phyloP scores from a whole-genome alignment of 2,329 filamentous ascomycete genomes.

The Epichloe festucae region DNA sequence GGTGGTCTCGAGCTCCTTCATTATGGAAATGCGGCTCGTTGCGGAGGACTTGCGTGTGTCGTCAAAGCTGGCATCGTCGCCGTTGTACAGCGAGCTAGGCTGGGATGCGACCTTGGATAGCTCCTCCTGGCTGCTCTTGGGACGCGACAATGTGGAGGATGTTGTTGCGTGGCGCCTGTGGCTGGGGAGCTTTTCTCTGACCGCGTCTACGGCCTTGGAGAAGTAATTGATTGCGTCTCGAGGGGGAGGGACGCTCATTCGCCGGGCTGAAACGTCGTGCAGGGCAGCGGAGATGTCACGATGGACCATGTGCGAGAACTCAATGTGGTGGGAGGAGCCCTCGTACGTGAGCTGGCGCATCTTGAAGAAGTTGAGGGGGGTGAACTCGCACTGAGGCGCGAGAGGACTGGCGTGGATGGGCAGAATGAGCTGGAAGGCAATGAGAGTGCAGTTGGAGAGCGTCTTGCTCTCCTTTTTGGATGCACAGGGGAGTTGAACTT shows the following conservation, averaged over 20 bases:
- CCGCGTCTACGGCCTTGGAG: neutral
- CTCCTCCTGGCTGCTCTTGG: conserved; percentile 7
- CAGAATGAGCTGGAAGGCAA: conserved; percentile 48
- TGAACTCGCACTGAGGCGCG: conserved; percentile 41
- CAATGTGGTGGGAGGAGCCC: conserved; percentile 32
- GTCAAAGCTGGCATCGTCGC: conserved; percentile 7
- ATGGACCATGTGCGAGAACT: conserved; percentile 47
- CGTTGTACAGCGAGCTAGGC: conserved; percentile 2
- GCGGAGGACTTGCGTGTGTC: conserved; percentile 5
- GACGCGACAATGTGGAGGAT: neutral
- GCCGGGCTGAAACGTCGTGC: conserved; percentile 9
- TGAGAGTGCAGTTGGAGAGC: conserved; percentile 19
- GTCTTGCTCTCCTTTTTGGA: neutral
- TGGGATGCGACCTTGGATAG: conserved; percentile 3
- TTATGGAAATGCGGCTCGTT: conserved; percentile 7
- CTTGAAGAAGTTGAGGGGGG: conserved; percentile 55
- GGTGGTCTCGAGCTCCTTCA: conserved; percentile 8
- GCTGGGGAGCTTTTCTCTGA: neutral
- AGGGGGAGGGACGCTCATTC: neutral
- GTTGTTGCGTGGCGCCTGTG: neutral
- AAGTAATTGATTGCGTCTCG: neutral
- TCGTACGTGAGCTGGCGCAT: conserved; percentile 50
- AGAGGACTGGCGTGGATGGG: conserved; percentile 43
- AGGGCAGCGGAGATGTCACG: conserved; percentile 38
- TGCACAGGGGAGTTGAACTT: conserved; percentile 29